Evolutionary conservation across 495 filamentous ascomycete species (phyloP), one percentile per base, ranked within the genome.

Genomic region (Hyaloscypha variabilis): DNA sequence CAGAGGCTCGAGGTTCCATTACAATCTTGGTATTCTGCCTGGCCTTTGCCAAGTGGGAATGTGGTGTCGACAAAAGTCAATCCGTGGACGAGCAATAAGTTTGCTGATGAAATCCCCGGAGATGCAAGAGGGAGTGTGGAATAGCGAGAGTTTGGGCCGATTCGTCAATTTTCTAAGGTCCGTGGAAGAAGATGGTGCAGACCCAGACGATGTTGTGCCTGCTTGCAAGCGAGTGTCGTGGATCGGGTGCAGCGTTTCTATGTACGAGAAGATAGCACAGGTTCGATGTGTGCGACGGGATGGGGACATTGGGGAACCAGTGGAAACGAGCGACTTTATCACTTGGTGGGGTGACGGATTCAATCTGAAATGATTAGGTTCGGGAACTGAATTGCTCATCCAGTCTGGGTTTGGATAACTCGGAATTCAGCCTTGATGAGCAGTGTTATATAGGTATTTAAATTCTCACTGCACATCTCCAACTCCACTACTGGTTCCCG

Each of bases 21-120:
- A 77, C 26, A 73, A 76, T 31, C 54, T 77, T n/a, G 74, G 76
- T 19, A 72, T 80, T 52, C 13, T 46, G 4, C 39, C 39, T 4
- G 39, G 39, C 3, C 13, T 46, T 17, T 46, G 39, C 19, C 39
- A 46, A 19, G 39, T 46, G 17, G 39, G 39, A 17, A 2, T 46
- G 39, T 46, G 39, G 39, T 46, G 39, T 19, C 39, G 39, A 46
- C 39, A 46, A 19, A 46, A 46, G 3, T 10, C 39, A 14, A 46
- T 46, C 39, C 6, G 39, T 14, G 39, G 1, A 46, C 39, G 39
- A 46, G 39, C 39, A 46, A 46, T 46, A 46, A 46, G 39, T 46
- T 17, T 46, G 39, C 39, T 46, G 3, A 4, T 17, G 13, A 46
- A 19, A 19, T 46, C 39, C 13, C 39, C 39, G 4, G 39, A 46